Evolutionary conservation across 345 rosid genomes (phyloP).

Genomic region (Euphorbia pulcherrima): DNA sequence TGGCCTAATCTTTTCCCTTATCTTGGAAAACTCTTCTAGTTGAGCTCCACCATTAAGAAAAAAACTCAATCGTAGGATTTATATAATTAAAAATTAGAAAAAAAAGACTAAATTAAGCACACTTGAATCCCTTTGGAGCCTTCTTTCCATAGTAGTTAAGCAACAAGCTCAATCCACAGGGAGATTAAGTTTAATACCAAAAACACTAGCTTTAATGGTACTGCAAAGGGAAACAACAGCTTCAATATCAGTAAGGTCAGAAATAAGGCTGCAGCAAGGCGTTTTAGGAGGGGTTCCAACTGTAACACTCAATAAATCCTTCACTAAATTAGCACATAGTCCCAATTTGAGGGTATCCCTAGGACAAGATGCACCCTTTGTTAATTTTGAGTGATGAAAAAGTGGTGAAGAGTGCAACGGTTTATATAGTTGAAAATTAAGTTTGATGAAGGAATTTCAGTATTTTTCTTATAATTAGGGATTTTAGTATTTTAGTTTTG

Average conservation of each 20-base stretch:
- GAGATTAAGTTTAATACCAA: conserved; percentile 2
- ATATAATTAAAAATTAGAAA: not conserved
- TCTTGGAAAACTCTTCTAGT: too few relatives aligned
- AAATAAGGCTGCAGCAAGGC: conserved; percentile 58
- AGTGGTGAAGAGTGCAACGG: not conserved
- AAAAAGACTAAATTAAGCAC: conserved; percentile 1
- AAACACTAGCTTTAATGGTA: conserved; percentile 51
- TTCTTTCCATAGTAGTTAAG: conserved; percentile 9
- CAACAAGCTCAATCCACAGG: not conserved
- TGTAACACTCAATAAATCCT: conserved; percentile 41
- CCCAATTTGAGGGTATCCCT: conserved; percentile 66
- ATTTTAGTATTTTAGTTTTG: too few relatives aligned
- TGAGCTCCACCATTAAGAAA: too few relatives aligned
- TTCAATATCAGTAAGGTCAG: conserved; percentile 54
- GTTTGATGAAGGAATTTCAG: not conserved
- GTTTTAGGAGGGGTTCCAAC: conserved; percentile 54
- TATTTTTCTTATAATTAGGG: too few relatives aligned
- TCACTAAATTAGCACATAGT: conserved; percentile 50
- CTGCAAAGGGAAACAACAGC: conserved; percentile 85
- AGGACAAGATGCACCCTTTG: conserved; percentile 37
- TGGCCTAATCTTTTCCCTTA: not conserved
- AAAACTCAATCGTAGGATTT: too few relatives aligned
- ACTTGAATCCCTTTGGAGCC: not conserved
- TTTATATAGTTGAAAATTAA: not conserved
- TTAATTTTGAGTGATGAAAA: conserved; percentile 1